Evolutionary conservation across 129 eudicot genomes (phyloP), one percentile per base, ranked within the genome.

Genomic region (Escallonia rubra): DNA sequence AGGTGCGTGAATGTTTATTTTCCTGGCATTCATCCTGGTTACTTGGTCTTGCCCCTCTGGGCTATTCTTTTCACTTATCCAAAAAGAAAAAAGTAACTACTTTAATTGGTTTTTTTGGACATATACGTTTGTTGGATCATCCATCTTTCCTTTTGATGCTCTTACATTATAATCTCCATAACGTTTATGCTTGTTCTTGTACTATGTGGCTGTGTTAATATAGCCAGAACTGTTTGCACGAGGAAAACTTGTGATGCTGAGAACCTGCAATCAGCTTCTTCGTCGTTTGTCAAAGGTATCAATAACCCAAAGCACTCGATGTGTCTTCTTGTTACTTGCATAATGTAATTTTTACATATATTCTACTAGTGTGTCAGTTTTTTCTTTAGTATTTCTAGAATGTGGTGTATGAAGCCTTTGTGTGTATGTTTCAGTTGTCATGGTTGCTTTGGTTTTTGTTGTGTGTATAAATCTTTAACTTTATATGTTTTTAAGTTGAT

Each of bases 251-350:
- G 98, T 92, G 61, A 92, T 92, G 98, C 78, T 92, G 79, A 81
- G 98, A 46, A 92, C 98, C 64, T 92, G 98, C 80, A 92, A 92
- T 84, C 98, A 92, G 75, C 90, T 92, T 71, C 96, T 92, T 76
- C 96, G 96, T 52, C 96, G 98, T 51, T 66, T 92, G 44, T 92
- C 98, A 67, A 92, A 92, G 98, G 98, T 92, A 71, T 59, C 42
- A 66, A 46, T 62, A 16, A 68, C 57, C 43, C 61, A 45, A 45
- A 49, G 34, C 61, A 3, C 41, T 66, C 34, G n/a, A 5, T 50
- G 23, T 57, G 14, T 74, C 9, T 7, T 46, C 11, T 6, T 10
- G 41, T 48, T 58, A 63, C 4, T 45, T 54, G 59, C 14, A 54
- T 1, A 46, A 7, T 4, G 41, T 57, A 51, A 65, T 4, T 13